Base-by-base conservation (phyloP, 2,329 filamentous ascomycete genomes). In the Tricladium varicosporioides region DNA sequence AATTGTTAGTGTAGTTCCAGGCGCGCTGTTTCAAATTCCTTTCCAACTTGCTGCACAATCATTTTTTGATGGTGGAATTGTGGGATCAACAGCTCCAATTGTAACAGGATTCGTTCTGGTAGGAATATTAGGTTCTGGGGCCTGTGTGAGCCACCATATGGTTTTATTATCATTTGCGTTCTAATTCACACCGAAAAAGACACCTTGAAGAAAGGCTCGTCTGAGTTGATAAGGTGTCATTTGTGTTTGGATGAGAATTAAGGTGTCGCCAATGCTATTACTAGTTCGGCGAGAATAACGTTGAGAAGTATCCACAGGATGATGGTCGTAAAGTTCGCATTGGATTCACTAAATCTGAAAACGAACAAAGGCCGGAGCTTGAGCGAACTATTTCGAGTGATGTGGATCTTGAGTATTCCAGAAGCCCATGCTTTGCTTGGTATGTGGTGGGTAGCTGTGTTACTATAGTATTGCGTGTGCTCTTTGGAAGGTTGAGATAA, bases 401-500 rank as follows among this genome's bases (percentile, higher is more conserved):
- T 49, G 22, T 7, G 51, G 43, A 53, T 61, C 52, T 8, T 19
- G 44, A 5, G 64, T 67, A 47, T 72, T 52, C 70, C 70, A 72
- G 45, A 70, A 50, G 51, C 71, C 64, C 65, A 22, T 65, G 48
- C 14, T 52, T 57, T 1, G 54, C 40, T 27, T 69, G 45, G 51
- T 62, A 71, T 2, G 52, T 63, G 7, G 70, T 63, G 5, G 69
- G 70, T 1, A 72, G 59, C 1, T 62, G 15, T 0, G 61, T 16
- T 1, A 70, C 61, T 45, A 72, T 69, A 8, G 68, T 67, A 54
- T 69, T 63, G 48, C 48, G 36, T 70, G 67, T 68, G 13, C 60
- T 63, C 32, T 65, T 54, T 8, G 71, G 69, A 2, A 73, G 63
- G 48, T 70, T 62, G n/a, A 73, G 58, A 45, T 72, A 72, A n/a